phyloP scores from a whole-genome alignment of 495 filamentous ascomycete genomes.

The Penicillium goetzii region DNA sequence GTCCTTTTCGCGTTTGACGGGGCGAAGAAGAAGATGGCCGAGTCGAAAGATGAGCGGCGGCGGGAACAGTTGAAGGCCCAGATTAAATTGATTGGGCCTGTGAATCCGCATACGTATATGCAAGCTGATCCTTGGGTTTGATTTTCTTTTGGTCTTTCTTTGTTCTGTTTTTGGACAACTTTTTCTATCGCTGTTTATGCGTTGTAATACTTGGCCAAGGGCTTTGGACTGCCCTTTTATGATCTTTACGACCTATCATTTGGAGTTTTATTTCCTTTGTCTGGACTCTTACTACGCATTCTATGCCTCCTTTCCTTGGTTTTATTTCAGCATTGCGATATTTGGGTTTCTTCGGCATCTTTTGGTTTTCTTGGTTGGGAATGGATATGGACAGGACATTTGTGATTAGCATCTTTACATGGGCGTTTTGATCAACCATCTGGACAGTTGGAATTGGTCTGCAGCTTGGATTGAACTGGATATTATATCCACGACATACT shows the following conservation, averaged over 20 bases:
- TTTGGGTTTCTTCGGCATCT: background rate
- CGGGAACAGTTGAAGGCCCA: conserved; percentile 47
- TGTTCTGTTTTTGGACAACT: background rate
- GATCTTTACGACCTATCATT: background rate
- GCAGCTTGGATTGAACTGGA: background rate
- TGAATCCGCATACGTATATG: conserved; percentile 41
- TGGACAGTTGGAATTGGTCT: background rate
- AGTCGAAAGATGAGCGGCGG: conserved; percentile 39
- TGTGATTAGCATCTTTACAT: background rate
- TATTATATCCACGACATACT: background rate
- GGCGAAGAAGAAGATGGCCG: conserved; percentile 40
- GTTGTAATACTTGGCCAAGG: conserved; percentile 1
- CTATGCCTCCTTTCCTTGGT: background rate
- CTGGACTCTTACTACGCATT: background rate
- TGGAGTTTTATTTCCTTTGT: background rate
- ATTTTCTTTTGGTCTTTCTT: conserved; percentile 9
- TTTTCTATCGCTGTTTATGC: background rate
- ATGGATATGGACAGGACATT: background rate
- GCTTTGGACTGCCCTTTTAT: background rate
- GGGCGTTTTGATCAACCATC: background rate
- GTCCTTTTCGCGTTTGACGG: conserved; percentile 36
- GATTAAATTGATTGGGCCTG: conserved; percentile 49
- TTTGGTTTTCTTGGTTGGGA: background rate
- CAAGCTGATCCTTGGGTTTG: conserved; percentile 43
- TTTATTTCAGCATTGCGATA: background rate